These are phyloP conservation scores for Aphanomyces astaci DNA, from an alignment of 352 stramenopile species.

Conservation along the genomic window DNA sequence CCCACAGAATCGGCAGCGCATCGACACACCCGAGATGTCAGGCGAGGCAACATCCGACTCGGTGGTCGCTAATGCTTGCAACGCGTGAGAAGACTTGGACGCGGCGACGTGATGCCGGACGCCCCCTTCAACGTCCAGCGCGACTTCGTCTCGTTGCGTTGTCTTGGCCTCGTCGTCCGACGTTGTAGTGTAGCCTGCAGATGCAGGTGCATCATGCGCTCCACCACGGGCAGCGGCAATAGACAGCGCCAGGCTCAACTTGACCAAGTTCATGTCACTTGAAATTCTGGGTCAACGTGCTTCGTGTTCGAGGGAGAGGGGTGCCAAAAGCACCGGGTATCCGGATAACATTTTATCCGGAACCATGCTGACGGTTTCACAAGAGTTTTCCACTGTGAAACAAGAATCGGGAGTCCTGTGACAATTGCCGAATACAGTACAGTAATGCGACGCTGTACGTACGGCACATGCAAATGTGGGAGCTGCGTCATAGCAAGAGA, in stretches of 20 bases:
- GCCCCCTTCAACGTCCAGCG: neutral
- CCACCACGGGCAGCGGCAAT: neutral
- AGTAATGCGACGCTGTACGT: no score
- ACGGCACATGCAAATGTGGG: no score
- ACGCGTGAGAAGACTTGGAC: neutral
- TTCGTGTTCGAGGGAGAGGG: conserved; percentile 4
- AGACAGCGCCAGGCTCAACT: neutral
- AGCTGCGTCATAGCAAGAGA: no score
- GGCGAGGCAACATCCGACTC: neutral
- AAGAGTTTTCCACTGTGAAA: no score
- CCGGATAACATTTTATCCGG: conserved; percentile 1
- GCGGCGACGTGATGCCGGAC: neutral
- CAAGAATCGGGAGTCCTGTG: no score
- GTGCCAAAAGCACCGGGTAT: neutral
- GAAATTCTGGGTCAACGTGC: neutral
- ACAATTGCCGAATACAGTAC: no score
- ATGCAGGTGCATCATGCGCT: neutral
- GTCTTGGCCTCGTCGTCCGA: neutral
- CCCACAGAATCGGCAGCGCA: conserved; percentile 75
- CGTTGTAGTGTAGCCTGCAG: neutral
- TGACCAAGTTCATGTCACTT: neutral
- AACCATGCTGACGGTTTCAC: neutral
- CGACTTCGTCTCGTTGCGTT: neutral
- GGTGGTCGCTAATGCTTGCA: conserved; percentile 15
- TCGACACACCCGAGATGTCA: conserved; percentile 27